Evolutionary conservation across 805 yeast species (phyloP).

Genomic region (Yamadazyma ubonensis): DNA sequence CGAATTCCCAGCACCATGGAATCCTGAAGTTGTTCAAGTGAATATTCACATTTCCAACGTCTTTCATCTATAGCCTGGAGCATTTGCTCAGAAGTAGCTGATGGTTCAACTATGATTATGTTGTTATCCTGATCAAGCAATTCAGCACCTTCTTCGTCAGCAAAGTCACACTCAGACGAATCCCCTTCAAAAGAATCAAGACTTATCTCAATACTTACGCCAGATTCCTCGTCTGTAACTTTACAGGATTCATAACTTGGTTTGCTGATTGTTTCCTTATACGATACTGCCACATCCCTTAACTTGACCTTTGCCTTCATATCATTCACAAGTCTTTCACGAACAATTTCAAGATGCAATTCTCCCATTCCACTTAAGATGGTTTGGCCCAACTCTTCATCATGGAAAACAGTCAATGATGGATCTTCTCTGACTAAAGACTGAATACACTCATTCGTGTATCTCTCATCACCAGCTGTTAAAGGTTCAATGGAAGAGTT

Average conservation of each 20-base stretch:
- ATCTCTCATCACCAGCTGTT: slow-evolving; percentile 75
- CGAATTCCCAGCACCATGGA: slow-evolving; percentile 56
- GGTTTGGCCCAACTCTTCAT: slow-evolving; percentile 88
- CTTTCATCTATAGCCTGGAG: slow-evolving; percentile 26
- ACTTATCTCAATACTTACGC: slow-evolving; percentile 24
- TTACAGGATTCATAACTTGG: slow-evolving; percentile 21
- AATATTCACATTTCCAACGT: slow-evolving; percentile 49
- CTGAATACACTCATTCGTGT: slow-evolving; percentile 67
- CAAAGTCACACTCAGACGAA: slow-evolving; percentile 28
- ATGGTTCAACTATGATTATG: slow-evolving; percentile 36
- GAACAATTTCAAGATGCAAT: slow-evolving; percentile 85
- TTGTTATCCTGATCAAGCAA: slow-evolving; percentile 49
- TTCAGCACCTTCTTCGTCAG: slow-evolving; percentile 42
- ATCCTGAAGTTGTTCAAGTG: slow-evolving; percentile 52
- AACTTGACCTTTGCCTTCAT: slow-evolving; percentile 78
- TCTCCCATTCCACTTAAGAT: slow-evolving; percentile 97
- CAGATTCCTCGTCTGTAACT: slow-evolving; percentile 20
- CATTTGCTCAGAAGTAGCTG: slow-evolving; percentile 28
- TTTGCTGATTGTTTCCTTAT: slow-evolving; percentile 61
- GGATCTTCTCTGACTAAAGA: slow-evolving; percentile 86
- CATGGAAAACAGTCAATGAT: slow-evolving; percentile 64
- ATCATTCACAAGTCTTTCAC: slow-evolving; percentile 74
- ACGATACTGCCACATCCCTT: slow-evolving; percentile 85
- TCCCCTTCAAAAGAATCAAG: slow-evolving; percentile 40
- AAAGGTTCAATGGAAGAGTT: slow-evolving; percentile 80